Evolutionary conservation across 2,329 filamentous ascomycete species (phyloP).

Genomic region (Lizonia empirigonia): DNA sequence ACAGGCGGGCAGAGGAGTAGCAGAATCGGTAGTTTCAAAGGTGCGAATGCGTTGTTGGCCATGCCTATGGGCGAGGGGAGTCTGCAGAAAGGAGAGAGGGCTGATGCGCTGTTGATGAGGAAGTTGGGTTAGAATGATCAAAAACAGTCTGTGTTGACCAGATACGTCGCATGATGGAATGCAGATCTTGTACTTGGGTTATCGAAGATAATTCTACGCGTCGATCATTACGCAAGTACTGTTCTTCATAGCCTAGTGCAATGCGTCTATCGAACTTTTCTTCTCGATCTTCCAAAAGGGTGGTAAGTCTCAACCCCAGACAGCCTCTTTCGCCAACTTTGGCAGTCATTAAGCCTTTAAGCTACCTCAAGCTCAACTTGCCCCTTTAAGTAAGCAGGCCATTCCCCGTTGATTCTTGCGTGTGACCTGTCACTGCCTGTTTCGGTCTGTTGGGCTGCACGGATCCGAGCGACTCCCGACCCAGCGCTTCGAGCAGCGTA

Average conservation of each 20-base stretch:
- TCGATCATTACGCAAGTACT: neutral
- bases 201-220: neutral
- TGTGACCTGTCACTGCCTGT: conserved; percentile 30
- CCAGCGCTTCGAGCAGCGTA: conserved; percentile 12
- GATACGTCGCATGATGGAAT: neutral
- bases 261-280: neutral
- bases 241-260: neutral
- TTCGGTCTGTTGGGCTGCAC: conserved; percentile 5
- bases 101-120: conserved; percentile 81
- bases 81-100: conserved; percentile 70
- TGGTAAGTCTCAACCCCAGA: neutral
- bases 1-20: conserved; percentile 92
- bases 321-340: neutral
- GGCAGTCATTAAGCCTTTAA: neutral
- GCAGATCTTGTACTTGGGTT: neutral
- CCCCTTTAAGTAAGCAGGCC: conserved; percentile 29
- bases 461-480: neutral
- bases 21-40: conserved; percentile 83
- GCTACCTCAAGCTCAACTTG: conserved; percentile 5
- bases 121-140: conserved; percentile 21
- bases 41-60: conserved; percentile 85
- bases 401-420: conserved; percentile 21
- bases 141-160: neutral
- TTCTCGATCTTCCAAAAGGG: neutral
- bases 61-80: conserved; percentile 69